Percentiles rank a stretch among this genome's conserved stretches.
phyloP scores from a whole-genome alignment of 2,329 filamentous ascomycete species.

The Trichothecium roseum region DNA sequence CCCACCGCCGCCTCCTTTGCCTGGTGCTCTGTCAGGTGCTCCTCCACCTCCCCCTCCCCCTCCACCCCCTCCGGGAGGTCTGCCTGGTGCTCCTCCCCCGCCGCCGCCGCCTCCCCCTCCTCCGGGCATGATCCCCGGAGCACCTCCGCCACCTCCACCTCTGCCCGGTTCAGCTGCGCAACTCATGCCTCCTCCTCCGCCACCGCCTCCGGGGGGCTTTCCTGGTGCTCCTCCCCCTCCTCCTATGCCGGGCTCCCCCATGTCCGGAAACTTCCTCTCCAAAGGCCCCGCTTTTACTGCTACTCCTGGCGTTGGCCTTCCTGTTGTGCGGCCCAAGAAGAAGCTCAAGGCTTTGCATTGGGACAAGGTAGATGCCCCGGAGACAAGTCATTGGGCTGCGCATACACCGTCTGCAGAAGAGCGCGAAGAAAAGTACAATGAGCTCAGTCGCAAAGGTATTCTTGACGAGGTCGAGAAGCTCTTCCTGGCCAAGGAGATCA shows the following conservation, averaged over 20 bases:
- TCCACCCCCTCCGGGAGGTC: conserved; percentile 28
- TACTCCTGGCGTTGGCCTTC: conserved; percentile 53
- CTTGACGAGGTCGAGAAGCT: conserved; percentile 95
- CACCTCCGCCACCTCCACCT: conserved; percentile 21
- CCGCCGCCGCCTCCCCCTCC: conserved; percentile 19
- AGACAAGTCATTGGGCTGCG: conserved; percentile 85
- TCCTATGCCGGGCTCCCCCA: conserved; percentile 49
- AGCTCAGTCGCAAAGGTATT: conserved; percentile 88
- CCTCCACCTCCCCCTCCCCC: conserved; percentile 39
- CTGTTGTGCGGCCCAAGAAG: conserved; percentile 88
- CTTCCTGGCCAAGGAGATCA: conserved; percentile 96
- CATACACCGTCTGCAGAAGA: conserved; percentile 79
- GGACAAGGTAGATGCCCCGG: conserved; percentile 93
- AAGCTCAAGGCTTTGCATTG: conserved; percentile 99
- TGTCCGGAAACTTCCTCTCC: conserved; percentile 64
- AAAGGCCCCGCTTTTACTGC: conserved; percentile 44
- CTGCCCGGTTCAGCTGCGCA: conserved; percentile 20
- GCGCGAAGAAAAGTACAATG: conserved; percentile 91
- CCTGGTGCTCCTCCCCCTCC: conserved; percentile 46
- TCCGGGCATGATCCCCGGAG: conserved; percentile 14
- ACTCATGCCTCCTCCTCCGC: conserved; percentile 19
- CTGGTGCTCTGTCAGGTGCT: conserved; percentile 24
- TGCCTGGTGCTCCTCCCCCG: conserved; percentile 20
- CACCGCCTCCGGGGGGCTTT: conserved; percentile 25
- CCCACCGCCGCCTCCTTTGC: conserved; percentile 32